Evolutionary conservation across 1,284 basidiomycete species (phyloP), one percentile per base, ranked within the genome.

Genomic region (Malassezia vespertilionis): DNA sequence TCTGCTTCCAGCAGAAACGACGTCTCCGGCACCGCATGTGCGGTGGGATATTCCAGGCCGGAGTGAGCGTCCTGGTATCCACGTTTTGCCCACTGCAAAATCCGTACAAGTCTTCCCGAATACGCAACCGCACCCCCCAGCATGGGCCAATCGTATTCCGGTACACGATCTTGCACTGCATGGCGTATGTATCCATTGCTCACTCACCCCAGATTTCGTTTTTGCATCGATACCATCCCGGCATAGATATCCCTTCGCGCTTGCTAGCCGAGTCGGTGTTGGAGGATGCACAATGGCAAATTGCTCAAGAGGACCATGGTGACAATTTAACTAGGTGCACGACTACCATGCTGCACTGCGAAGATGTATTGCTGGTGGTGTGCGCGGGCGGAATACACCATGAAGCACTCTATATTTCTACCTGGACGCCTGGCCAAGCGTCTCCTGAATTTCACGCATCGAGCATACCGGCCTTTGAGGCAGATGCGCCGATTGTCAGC

Each of bases 231-330:
- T 45, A 40, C 37, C 48, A 51, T n/a, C 32, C 37, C 5, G 41
- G 43, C 12, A 40, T 51, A n/a, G 18, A 51, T 23, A 30, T 51
- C 3, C 48, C 48, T 2, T 40, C 48, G 11, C 42, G 34, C n/a
- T 12, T 51, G 12, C 33, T 51, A 3, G 31, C 48, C 7, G 8
- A 23, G 5, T 18, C 43, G 18, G 17, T 44, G 15, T 14, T 51
- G 24, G 42, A 40, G 14, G 48, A 51, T 26, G 48, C 39, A 15
- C 42, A 45, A 17, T 15, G 11, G 10, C 22, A 17, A 12, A 21
- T 40, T 7, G 18, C 14, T 2, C 41, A 51, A n/a, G 20, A 28
- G 17, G 30, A 35, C 8, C 11, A 28, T 8, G 48, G 43, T 9
- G 20, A 38, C 5, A 33, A 41, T 11, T 24, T 42, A 4, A 33